phyloP scores from a whole-genome alignment of 768 basidiomycete genomes.

The Flagelloscypha sp. region DNA sequence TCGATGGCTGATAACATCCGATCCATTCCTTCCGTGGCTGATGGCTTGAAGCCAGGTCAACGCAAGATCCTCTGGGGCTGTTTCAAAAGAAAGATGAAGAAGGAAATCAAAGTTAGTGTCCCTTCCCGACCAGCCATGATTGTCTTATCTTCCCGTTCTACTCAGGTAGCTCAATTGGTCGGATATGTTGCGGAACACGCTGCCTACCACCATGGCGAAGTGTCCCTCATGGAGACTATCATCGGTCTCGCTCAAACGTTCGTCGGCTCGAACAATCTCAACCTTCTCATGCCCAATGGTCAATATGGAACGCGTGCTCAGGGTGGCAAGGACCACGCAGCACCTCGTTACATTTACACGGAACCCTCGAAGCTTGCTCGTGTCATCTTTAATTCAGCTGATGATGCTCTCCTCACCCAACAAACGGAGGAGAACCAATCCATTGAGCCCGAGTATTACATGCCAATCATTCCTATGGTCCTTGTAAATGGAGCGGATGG shows the following conservation, averaged over 20 bases:
- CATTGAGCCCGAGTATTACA: constrained; percentile 93
- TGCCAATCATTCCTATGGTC: constrained; percentile 83
- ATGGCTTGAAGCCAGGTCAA: constrained; percentile 96
- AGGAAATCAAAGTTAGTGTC: constrained; percentile 71
- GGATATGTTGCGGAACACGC: constrained; percentile 94
- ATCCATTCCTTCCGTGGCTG: constrained; percentile 89
- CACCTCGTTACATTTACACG: constrained; percentile 94
- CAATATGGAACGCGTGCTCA: constrained; percentile 92
- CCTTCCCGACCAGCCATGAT: not conserved
- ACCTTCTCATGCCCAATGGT: constrained; percentile 79
- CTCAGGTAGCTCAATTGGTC: constrained; percentile 84
- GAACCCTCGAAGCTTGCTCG: constrained; percentile 67
- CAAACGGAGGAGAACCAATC: constrained; percentile 77
- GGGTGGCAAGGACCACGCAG: constrained; percentile 95
- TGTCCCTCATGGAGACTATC: constrained; percentile 80
- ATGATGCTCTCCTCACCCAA: constrained; percentile 79
- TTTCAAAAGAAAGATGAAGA: constrained; percentile 90
- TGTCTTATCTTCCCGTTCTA: not conserved
- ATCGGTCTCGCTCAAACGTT: constrained; percentile 90
- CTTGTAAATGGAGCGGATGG: constrained; percentile 94
- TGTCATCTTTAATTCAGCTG: constrained; percentile 68
- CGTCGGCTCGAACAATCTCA: constrained; percentile 94
- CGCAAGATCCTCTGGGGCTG: constrained; percentile 94
- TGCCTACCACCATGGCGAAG: constrained; percentile 95
- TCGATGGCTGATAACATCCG: constrained; percentile 99